A percentile compares a stretch with the other conserved stretches of the same genome.
These are phyloP conservation scores for Pyrenula massariospora DNA, from an alignment of 495 filamentous ascomycete genomes.

Conservation along the genomic window DNA sequence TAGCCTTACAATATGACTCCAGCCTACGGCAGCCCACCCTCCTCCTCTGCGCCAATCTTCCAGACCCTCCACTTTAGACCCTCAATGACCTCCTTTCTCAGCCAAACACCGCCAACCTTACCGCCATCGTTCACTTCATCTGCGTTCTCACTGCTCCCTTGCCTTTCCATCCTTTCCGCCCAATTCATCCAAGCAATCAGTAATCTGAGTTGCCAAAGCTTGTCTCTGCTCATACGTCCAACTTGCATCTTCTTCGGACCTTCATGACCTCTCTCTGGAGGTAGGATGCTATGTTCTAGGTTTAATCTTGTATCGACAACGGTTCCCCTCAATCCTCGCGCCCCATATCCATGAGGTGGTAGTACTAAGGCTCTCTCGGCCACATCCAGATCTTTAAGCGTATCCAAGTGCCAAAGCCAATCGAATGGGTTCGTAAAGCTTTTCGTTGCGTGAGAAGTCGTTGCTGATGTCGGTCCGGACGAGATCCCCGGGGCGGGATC, in stretches of 20 bases:
- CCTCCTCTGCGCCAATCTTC: slow-evolving; percentile 4
- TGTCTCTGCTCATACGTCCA: slow-evolving; percentile 38
- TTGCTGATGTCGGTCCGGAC: slow-evolving; percentile 13
- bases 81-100: slow-evolving; percentile 30
- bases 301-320: slow-evolving; percentile 70
- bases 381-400: slow-evolving; percentile 55
- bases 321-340: slow-evolving; percentile 40
- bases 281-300: slow-evolving; percentile 44
- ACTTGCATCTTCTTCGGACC: slow-evolving; percentile 27
- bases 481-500: slow-evolving; percentile 29
- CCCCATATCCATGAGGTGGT: slow-evolving; percentile 32
- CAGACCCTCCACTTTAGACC: slow-evolving; percentile 33
- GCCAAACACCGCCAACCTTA: slow-evolving; percentile 21
- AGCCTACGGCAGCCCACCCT: too few relatives aligned
- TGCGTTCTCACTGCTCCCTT: slow-evolving; percentile 20
- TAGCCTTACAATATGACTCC: too few relatives aligned
- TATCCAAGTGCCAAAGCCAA: slow-evolving; percentile 62
- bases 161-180: slow-evolving; percentile 42
- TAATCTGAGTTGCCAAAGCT: slow-evolving; percentile 60
- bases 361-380: slow-evolving; percentile 69
- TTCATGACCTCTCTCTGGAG: slow-evolving; percentile 22
- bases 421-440: slow-evolving; percentile 38
- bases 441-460: slow-evolving; percentile 23
- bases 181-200: slow-evolving; percentile 84
- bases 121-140: slow-evolving; percentile 25